Evolutionary conservation across 306 rosid genomes (phyloP), one percentile per base, ranked within the genome.

Genomic region (Cucurbita moschata): DNA sequence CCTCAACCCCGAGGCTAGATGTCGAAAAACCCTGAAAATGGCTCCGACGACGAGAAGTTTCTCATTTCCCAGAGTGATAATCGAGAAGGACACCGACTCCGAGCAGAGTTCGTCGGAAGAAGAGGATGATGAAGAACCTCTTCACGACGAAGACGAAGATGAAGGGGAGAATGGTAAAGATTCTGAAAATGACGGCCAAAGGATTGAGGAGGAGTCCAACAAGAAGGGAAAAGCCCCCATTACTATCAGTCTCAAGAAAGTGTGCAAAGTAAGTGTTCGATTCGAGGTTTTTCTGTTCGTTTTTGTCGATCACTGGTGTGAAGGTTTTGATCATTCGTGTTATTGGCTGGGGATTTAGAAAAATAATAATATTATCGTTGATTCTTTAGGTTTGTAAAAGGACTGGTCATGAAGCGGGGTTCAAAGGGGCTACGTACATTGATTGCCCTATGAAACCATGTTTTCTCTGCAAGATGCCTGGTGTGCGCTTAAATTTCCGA

Each of bases 381-480:
- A n/a, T 73, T 26, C 75, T 79, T 0, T 62, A 90, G 97, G 98
- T 90, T 7, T 93, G 98, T 82, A 93, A 85, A 82, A 88, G 72
- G 87, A 84, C 89, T 60, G 98, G 98, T 8, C 98, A 93, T 80
- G 98, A 93, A 82, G 96, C 98, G 11, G 98, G 98, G 1, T 93
- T 93, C 75, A 88, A 83, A 79, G 98, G 98, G 39, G 98, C 98
- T 71, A 93, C 96, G 2, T 93, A 93, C 56, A 85, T 93, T 79
- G 98, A 93, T 84, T 93, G 98, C 76, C 98, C 98, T 26, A 93
- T 88, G 98, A 93, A 90, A 77, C 98, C 98, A n/a, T 93, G 98
- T 78, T 93, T 90, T 83, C 94, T 93, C 21, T 93, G 98, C 71
- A 93, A 88, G 83, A 85, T 79, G 87, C 98, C 98, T 40, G 98